A percentile compares a stretch with the other conserved stretches of the same genome.
Conservation (phyloP, 805 yeast species). For the Kodamaea restingae region DNA sequence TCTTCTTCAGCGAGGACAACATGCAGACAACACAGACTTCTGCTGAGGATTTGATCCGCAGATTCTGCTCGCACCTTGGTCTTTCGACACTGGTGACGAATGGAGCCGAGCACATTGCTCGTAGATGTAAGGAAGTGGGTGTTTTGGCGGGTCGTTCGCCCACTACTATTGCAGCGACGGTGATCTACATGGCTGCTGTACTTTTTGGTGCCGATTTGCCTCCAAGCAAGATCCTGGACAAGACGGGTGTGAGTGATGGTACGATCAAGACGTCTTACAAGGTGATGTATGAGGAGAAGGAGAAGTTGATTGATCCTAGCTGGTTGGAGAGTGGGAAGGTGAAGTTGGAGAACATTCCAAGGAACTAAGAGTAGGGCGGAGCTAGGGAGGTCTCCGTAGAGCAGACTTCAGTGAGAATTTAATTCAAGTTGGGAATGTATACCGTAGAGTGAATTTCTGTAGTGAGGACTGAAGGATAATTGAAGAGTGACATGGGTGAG, state of each 20-base stretch:
- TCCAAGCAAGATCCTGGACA: conserved; percentile 81
- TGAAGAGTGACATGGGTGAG: too few relatives aligned
- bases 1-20: conserved; percentile 42
- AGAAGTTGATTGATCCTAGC: conserved; percentile 62
- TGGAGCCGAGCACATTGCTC: conserved; percentile 90
- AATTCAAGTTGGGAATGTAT: too few relatives aligned
- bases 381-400: too few relatives aligned
- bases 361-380: conserved; percentile 12
- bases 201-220: conserved; percentile 75
- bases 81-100: conserved; percentile 78
- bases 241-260: conserved; percentile 95
- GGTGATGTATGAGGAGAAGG: conserved; percentile 68
- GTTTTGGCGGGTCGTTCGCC: conserved; percentile 96
- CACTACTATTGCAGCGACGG: conserved; percentile 95
- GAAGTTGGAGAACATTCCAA: conserved; percentile 43
- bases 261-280: conserved; percentile 91
- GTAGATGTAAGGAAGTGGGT: conserved; percentile 84
- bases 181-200: conserved; percentile 89
- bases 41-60: conserved; percentile 91
- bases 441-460: too few relatives aligned
- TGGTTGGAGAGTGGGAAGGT: conserved; percentile 73
- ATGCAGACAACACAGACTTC: conserved; percentile 77
- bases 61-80: conserved; percentile 95
- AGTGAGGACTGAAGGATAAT: too few relatives aligned
- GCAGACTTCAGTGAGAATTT: too few relatives aligned